Base-by-base conservation (phyloP, 106 monocot genomes). In the Iris macrosiphon region DNA sequence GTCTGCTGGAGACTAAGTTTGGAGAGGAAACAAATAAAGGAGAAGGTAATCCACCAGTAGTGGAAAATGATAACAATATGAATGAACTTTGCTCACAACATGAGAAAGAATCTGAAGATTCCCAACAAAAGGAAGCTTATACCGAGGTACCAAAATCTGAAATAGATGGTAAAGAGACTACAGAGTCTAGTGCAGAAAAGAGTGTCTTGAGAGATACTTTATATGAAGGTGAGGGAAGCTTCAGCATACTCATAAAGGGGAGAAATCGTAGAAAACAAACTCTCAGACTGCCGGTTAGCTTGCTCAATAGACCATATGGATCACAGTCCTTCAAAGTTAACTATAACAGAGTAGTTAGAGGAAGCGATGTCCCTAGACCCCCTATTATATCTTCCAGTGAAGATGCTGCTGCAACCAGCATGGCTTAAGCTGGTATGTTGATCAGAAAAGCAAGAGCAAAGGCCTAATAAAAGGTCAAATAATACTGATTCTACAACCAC, bases 311-410 rank as follows among this genome's bases (percentile, higher is more conserved):
- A 65, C 82, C 96, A 43, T 78, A 87, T 63, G 83, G 80, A 46
- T 79, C 90, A 32, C 82, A 76, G 33, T 83, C 90, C 24, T 91
- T 98, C 49, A 98, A 98, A 62, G 62, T 86, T 37, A 60, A 78
- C 47, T 98, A 83, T 56, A 87, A 79, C 71, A 90, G 83, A 71
- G 83, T 90, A 43, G 80, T 90, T 43, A 76, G 82, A 73, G 78
- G 75, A n/a, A 69, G 47, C 65, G 86, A 86, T 62, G 35, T 57
- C 53, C 29, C 68, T 9, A 83, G 71, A 52, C 57, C 79, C n/a
- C n/a, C 64, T 5, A 58, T 40, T 44, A 48, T 65, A 26, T 57
- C 75, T 33, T 44, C 70, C 2, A 50, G 46, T 33, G 73, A 75
- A 60, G 77, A 72, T 53, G 49, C n/a, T n/a, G n/a, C 45, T 23